Evolutionary conservation across 2,329 filamentous ascomycete species (phyloP), one percentile per base, ranked within the genome.

Genomic region (Davidsoniella australis): DNA sequence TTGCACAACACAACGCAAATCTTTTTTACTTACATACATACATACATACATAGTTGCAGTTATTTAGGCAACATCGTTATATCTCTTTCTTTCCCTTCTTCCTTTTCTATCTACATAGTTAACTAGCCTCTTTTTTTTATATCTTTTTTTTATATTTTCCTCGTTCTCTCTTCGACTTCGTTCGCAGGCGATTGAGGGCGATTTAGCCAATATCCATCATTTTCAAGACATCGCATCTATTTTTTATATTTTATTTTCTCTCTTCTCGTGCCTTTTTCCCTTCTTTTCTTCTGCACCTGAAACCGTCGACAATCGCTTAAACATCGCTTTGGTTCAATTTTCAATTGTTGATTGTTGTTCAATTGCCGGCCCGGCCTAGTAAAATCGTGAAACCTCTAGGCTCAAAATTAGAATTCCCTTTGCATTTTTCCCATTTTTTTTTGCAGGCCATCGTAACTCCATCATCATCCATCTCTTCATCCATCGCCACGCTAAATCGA

Each of bases 211-310:
- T 33, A 33, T 33, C 12, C 8, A 20, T 39, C 29, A 5, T 7
- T 20, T 38, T 37, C n/a, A 17, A 18, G 16, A 14, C 20, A 14
- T 18, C 18, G 16, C n/a, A 7, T 41, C 14, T 41, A 33, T 41
- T 47, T 41, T 47, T 17, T 26, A 41, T 10, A 2, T 47, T 20
- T 26, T 44, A 33, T 5, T 20, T 51, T 47, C 17, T 36, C 37
- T 46, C 14, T 29, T 24, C 36, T 29, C 39, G n/a, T 46, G n/a
- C 42, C 26, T 51, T 46, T 8, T 36, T 49, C 23, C 26, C 24
- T 26, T 41, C 29, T 42, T 49, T 52, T 20, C 14, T 38, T 42
- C 16, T 45, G 39, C 20, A 33, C 29, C 29, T 33, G 29, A 33
- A 33, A 33, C 29, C 29, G 29, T 9, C 29, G 12, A 33, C 29